A percentile compares a stretch with the other conserved stretches of the same genome.
phyloP scores from a whole-genome alignment of 768 basidiomycete species.

The Serendipita sp. region DNA sequence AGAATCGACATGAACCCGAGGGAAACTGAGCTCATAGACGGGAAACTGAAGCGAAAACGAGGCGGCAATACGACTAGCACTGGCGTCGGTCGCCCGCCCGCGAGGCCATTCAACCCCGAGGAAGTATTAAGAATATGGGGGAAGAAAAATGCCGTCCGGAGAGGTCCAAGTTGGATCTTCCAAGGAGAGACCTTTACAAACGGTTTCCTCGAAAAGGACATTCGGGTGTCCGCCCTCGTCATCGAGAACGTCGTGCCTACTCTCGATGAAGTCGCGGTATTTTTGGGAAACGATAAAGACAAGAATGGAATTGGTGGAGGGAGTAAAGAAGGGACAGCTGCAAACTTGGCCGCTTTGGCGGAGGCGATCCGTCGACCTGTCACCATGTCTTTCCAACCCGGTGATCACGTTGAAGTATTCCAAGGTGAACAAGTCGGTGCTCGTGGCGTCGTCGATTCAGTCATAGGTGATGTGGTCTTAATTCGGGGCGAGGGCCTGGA shows the following conservation, averaged over 20 bases:
- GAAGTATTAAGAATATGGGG: conserved; percentile 81
- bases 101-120: conserved; percentile 85
- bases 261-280: conserved; percentile 88
- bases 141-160: conserved; percentile 54
- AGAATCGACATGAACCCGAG: conserved; percentile 90
- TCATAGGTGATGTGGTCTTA: conserved; percentile 72
- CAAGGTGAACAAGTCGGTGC: conserved; percentile 93
- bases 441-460: conserved; percentile 81
- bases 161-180: conserved; percentile 56
- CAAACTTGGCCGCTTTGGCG: conserved; percentile 78
- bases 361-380: conserved; percentile 84
- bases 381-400: conserved; percentile 89
- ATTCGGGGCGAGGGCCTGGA: conserved; percentile 69
- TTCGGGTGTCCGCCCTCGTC: conserved; percentile 60
- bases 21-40: conserved; percentile 48
- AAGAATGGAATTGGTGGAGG: conserved; percentile 52
- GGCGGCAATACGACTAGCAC: conserved; percentile 26
- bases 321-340: neutral
- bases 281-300: conserved; percentile 53
- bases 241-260: conserved; percentile 88
- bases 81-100: conserved; percentile 62
- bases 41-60: conserved; percentile 65
- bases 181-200: conserved; percentile 87
- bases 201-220: conserved; percentile 93
- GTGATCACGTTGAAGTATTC: conserved; percentile 93